Base-by-base conservation (phyloP, 352 stramenopile species). In the Phytophthora boehmeriae region DNA sequence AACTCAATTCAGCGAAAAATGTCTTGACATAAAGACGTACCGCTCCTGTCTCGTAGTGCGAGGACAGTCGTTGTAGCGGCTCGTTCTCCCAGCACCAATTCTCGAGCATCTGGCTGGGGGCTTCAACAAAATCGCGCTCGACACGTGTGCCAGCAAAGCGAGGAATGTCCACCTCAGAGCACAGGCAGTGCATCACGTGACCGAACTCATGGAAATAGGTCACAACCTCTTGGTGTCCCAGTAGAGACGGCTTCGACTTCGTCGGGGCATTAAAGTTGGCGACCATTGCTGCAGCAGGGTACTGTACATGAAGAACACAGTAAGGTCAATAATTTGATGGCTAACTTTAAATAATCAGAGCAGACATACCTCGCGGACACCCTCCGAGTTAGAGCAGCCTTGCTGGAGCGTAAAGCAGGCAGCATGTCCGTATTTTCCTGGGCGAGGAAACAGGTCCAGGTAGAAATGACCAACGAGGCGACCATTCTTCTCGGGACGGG, bases 161-260 rank as follows among this genome's bases (percentile, higher is more conserved):
- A 38, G 89, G 69, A 66, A 96, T 88, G 53, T 86, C 63, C 42
- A 86, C 69, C 65, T 96, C 86, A 9, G 79, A 90, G 64, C 89
- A 97, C 48, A 97, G 45, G 54, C 84, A 91, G 71, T 97, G 88
- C 85, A 97, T 95, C 51, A 96, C 88, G 66, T 97, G 88, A 17
- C 85, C 85, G 55, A 96, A 96, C 66, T 97, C 89, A 61, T 97
- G 88, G 62, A 96, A 96, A 65, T 91, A 93, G 23, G 89, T 97
- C 34, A 95, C 85, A 14, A 97, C 86, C 51, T 97, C 89, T 54
- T 86, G 72, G 68, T 97, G 88, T 59, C 75, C 77, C 5, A 96
- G 68, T 17, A 93, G 73, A 42, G 84, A 90, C 46, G 86, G 86
- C 75, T 90, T 90, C 43, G 71, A 82, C 64, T 89, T 89, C 44